phyloP scores from a whole-genome alignment of 73 alveolate species.

The Tetrahymena malaccensis region DNA sequence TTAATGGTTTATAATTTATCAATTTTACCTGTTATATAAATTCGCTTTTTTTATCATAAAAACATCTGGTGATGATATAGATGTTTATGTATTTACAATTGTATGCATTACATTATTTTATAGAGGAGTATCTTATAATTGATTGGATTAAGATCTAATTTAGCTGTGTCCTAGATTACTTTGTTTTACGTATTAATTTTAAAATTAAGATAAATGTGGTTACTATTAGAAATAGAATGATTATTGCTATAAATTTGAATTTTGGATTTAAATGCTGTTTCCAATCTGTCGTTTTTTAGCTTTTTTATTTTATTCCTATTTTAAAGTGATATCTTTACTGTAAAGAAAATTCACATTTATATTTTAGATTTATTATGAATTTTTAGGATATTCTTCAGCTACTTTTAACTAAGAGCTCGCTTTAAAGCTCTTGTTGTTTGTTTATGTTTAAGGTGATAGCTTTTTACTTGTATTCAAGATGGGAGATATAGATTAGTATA shows the following conservation, averaged over 20 bases:
- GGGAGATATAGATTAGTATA: neutral
- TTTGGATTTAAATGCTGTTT: neutral
- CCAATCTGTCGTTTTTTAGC: neutral
- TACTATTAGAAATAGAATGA: neutral
- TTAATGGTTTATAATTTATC: neutral
- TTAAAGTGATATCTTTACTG: neutral
- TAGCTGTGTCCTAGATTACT: neutral
- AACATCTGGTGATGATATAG: neutral
- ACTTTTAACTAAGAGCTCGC: neutral
- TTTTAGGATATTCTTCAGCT: neutral
- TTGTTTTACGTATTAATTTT: too few species aligned
- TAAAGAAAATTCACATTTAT: too few species aligned
- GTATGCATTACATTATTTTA: neutral
- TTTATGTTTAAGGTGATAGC: neutral
- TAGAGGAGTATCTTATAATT: neutral
- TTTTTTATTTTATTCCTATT: neutral
- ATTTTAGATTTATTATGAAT: too few species aligned
- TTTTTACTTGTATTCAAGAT: neutral
- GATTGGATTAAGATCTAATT: neutral
- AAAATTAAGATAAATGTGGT: neutral
- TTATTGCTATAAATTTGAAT: too few species aligned
- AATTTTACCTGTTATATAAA: neutral
- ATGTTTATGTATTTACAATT: neutral
- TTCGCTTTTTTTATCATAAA: neutral
- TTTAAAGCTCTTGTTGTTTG: neutral